Conservation (phyloP, 352 stramenopile genomes). For the Globisporangium acanthophoron region DNA sequence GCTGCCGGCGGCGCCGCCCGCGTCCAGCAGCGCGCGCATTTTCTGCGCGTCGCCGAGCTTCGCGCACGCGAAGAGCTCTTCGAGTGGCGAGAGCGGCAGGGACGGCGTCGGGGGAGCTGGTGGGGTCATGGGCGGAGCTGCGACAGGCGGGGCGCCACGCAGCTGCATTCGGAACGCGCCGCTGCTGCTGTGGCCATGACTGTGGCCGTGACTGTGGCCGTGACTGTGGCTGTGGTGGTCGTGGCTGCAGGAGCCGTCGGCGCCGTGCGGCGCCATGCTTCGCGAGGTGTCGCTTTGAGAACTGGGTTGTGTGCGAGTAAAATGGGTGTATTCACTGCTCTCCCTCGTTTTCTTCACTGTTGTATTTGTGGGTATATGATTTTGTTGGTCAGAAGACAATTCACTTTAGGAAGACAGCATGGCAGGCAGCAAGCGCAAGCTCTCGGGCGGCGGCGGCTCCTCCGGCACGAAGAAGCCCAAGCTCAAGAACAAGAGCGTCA, state of each 20-base stretch:
- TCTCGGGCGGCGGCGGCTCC: slow-evolving; percentile 2
- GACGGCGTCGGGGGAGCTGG: not conserved
- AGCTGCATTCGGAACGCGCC: slow-evolving; percentile 8
- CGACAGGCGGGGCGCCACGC: not conserved
- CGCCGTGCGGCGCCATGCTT: slow-evolving; percentile 9
- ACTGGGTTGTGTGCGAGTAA: not conserved
- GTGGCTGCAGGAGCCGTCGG: slow-evolving; percentile 1
- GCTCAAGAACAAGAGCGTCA: slow-evolving; percentile 7
- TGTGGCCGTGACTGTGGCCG: slow-evolving; percentile 1
- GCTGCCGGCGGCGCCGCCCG: slow-evolving; percentile 15
- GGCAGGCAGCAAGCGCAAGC: slow-evolving; percentile 20
- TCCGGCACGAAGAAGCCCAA: slow-evolving; percentile 14
- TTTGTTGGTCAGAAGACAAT: not conserved
- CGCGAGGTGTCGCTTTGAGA: slow-evolving; percentile 3
- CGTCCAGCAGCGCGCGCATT: slow-evolving; percentile 46
- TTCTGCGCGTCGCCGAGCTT: slow-evolving; percentile 52
- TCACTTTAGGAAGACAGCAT: slow-evolving; percentile 1
- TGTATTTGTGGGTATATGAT: not conserved
- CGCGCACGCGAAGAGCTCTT: slow-evolving; percentile 61
- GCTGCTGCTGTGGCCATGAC: slow-evolving; percentile 3
- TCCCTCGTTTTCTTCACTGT: not conserved
- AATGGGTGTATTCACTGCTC: not conserved
- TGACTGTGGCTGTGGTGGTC: slow-evolving; percentile 8
- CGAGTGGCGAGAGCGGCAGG: slow-evolving; percentile 27
- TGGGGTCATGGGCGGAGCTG: not conserved